Evolutionary conservation across 148 eudicot genomes (phyloP).

Genomic region (Persicaria maculosa): DNA sequence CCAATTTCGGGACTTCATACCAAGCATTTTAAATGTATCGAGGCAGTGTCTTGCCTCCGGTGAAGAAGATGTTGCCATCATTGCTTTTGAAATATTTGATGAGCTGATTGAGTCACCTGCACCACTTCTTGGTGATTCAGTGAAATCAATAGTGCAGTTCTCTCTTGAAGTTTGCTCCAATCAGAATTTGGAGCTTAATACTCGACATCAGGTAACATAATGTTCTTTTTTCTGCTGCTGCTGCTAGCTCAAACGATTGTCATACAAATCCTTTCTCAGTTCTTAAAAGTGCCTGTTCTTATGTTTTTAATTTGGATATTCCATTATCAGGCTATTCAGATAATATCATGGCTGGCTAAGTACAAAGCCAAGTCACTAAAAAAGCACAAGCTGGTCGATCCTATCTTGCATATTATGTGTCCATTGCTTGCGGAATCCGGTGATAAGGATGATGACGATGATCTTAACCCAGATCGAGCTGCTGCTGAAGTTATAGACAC

Average conservation of each 20-base stretch:
- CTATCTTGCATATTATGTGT: slow-evolving; percentile 80
- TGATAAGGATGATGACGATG: slow-evolving; percentile 68
- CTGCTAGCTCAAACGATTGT: not conserved
- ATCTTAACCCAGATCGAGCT: slow-evolving; percentile 90
- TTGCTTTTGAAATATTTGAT: slow-evolving; percentile 98
- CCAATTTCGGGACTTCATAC: slow-evolving; percentile 82
- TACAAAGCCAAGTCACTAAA: slow-evolving; percentile 80
- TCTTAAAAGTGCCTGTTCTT: not conserved
- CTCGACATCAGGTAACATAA: slow-evolving; percentile 79
- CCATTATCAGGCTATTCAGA: slow-evolving; percentile 76
- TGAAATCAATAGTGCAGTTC: slow-evolving; percentile 90
- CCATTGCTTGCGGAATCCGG: slow-evolving; percentile 82
- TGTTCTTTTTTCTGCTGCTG: not conserved
- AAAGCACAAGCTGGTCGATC: slow-evolving; percentile 79
- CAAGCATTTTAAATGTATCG: slow-evolving; percentile 90
- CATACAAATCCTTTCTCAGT: not conserved
- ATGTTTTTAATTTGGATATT: not conserved
- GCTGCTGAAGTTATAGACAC: slow-evolving; percentile 98
- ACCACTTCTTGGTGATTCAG: slow-evolving; percentile 94
- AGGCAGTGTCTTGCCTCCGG: slow-evolving; percentile 95
- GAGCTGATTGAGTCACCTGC: slow-evolving; percentile 98
- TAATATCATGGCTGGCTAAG: slow-evolving; percentile 94
- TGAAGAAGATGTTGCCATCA: slow-evolving; percentile 87
- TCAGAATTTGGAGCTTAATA: slow-evolving; percentile 63
- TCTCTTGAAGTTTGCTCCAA: slow-evolving; percentile 94